Base-by-base conservation (phyloP, 1,284 basidiomycete species). In the Phellopilus nigrolimitatus region DNA sequence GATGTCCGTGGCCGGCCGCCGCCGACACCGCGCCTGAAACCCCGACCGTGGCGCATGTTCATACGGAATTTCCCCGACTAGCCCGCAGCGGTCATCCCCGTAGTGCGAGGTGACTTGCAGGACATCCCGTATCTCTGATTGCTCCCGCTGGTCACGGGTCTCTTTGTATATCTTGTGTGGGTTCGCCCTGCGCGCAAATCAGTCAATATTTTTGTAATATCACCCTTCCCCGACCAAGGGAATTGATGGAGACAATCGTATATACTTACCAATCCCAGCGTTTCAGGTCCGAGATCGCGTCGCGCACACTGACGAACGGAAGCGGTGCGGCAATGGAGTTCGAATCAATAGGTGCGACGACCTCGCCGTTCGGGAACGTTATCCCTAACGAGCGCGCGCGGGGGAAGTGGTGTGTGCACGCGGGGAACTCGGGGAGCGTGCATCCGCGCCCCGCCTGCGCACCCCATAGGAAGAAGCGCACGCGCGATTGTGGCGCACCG, bases 381-480 rank as follows among this genome's bases (percentile, higher is more conserved):
- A 86, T 75, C 8, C 68, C 62, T n/a, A 85, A 63, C 0, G 61
- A 56, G 25, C 76, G 70, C 3, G 62, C 46, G 0, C 62, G 47
- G 0, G 76, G 76, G 55, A 84, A 85, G 51, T 79, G 70, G 51
- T 91, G 85, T 1, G 83, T 80, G 0, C 85, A 82, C 48, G 79
- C 73, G 0, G 87, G 88, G n/a, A 88, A 62, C 0, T 72, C 63
- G 0, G 87, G 85, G 1, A 89, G 67, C 0, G 74, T 72, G 42
- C 67, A 53, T 0, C n/a, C n/a, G n/a, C n/a, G n/a, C n/a, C 74
- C 76, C 3, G 70, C 64, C 27, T 71, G 68, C 4, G 87, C 76
- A 3, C 82, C 87, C 43, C 87, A 63, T 2, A 88, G 66, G 64
- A 90, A 84, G 64, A 90, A 88, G 0, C 87, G 76, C 27, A 80